phyloP scores from a whole-genome alignment of 2,329 filamentous ascomycete species.

The Phaeomoniella chlamydospora region DNA sequence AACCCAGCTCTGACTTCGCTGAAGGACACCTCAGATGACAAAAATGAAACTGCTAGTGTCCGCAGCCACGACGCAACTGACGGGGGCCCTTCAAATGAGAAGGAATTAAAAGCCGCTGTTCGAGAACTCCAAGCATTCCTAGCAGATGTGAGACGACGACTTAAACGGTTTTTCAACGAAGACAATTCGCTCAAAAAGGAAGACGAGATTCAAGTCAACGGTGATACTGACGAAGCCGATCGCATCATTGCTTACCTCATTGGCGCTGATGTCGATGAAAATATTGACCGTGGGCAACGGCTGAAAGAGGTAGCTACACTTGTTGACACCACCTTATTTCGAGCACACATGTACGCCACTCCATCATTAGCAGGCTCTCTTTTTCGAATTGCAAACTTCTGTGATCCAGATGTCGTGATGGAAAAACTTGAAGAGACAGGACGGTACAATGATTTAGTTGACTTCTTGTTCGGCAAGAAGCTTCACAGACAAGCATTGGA shows the following conservation, averaged over 20 bases:
- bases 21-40: constrained; percentile 5
- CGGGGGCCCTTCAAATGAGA: constrained; percentile 45
- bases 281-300: constrained; percentile 51
- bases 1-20: constrained; percentile 2
- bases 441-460: constrained; percentile 86
- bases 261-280: constrained; percentile 33
- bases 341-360: constrained; percentile 84
- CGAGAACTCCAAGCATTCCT: constrained; percentile 76
- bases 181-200: constrained; percentile 35
- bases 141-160: constrained; percentile 60
- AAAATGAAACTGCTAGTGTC: constrained; percentile 4
- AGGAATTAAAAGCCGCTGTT: constrained; percentile 70
- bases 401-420: constrained; percentile 88
- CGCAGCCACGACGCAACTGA: constrained; percentile 1
- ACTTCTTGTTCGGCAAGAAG: constrained; percentile 92
- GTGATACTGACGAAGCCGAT: constrained; percentile 23
- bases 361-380: constrained; percentile 75
- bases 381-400: constrained; percentile 94
- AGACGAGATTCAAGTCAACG: constrained; percentile 14
- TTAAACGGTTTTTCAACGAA: constrained; percentile 45
- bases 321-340: constrained; percentile 88
- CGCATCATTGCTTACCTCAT: constrained; percentile 30
- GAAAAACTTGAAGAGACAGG: constrained; percentile 79
- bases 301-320: constrained; percentile 64
- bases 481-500: constrained; percentile 78